These are phyloP conservation scores for Wakefieldia striispora DNA, from an alignment of 768 basidiomycete genomes.

Conservation along the genomic window DNA sequence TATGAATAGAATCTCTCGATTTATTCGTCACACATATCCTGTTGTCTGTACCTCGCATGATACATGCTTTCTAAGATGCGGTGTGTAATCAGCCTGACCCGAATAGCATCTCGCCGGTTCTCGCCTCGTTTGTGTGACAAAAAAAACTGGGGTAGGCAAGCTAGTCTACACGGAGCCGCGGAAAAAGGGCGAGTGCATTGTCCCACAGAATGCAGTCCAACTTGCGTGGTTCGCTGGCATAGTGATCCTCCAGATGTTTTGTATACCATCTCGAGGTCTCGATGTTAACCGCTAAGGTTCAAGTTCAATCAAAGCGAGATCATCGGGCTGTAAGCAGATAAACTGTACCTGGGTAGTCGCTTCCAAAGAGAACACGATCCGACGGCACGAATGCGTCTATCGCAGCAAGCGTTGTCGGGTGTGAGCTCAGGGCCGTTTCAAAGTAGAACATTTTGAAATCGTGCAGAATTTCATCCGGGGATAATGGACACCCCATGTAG, in stretches of 20 bases:
- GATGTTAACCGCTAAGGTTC: slow-evolving; percentile 50
- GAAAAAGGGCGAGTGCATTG: slow-evolving; percentile 56
- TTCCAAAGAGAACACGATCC: slow-evolving; percentile 64
- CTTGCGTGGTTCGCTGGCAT: slow-evolving; percentile 36
- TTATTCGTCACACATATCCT: slow-evolving; percentile 24
- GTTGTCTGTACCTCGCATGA: slow-evolving; percentile 28
- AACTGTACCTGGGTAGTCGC: slow-evolving; percentile 69
- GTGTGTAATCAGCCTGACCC: slow-evolving; percentile 7
- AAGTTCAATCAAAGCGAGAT: slow-evolving; percentile 1
- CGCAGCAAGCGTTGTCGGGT: slow-evolving; percentile 48
- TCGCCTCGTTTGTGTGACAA: not conserved
- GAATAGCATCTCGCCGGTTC: not conserved
- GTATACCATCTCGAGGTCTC: slow-evolving; percentile 64
- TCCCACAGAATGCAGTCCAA: slow-evolving; percentile 44
- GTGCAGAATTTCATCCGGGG: slow-evolving; percentile 59
- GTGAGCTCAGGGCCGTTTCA: slow-evolving; percentile 67
- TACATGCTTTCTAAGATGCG: slow-evolving; percentile 18
- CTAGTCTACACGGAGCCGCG: slow-evolving; percentile 24
- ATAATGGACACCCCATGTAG: slow-evolving; percentile 68
- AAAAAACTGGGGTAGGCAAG: not conserved
- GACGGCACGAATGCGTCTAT: slow-evolving; percentile 49
- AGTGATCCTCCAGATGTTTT: slow-evolving; percentile 48
- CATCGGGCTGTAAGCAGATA: not conserved
- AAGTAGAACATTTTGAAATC: slow-evolving; percentile 75
- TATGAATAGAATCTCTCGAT: slow-evolving; percentile 22